Evolutionary conservation across 208 protist species (phyloP).

Genomic region (Leptomonas seymouri): DNA sequence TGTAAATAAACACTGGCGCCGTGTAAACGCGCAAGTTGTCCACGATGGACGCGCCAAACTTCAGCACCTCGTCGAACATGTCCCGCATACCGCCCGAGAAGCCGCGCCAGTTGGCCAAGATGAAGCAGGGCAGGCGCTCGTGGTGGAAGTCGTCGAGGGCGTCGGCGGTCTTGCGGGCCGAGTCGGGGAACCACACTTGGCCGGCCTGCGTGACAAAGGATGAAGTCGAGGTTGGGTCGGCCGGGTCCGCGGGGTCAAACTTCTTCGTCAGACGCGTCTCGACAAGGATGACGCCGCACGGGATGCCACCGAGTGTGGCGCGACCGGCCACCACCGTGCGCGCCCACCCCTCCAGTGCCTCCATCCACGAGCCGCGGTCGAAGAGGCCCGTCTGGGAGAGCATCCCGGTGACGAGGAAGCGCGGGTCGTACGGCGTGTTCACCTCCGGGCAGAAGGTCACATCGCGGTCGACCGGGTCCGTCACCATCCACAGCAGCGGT

Average conservation of each 20-base stretch:
- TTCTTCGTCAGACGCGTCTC: constrained; percentile 96
- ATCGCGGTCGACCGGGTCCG: constrained; percentile 80
- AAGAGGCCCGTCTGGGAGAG: constrained; percentile 77
- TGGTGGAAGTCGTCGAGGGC: constrained; percentile 97
- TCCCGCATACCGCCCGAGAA: constrained; percentile 99
- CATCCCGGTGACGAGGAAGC: constrained; percentile 71
- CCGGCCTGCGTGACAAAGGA: constrained; percentile 84
- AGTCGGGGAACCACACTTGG: constrained; percentile 98
- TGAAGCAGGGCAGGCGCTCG: constrained; percentile 97
- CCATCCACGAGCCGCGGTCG: constrained; percentile 91
- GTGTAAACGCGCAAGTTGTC: constrained; percentile 96
- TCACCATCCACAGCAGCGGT: constrained; percentile 32
- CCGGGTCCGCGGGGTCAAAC: constrained; percentile 95
- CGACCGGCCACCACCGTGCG: constrained; percentile 97
- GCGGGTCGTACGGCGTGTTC: constrained; percentile 84
- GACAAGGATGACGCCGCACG: constrained; percentile 97
- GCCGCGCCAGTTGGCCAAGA: constrained; percentile 99
- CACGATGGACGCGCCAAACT: constrained; percentile 99
- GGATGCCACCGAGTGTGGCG: constrained; percentile 97
- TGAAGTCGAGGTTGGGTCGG: constrained; percentile 85
- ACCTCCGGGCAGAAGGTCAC: constrained; percentile 71
- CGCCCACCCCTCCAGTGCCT: constrained; percentile 96
- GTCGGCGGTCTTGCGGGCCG: constrained; percentile 98
- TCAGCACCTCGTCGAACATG: constrained; percentile 99
- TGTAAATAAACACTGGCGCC: constrained; percentile 97